phyloP scores from a whole-genome alignment of 2,329 filamentous ascomycete species.

The Polychaeton citri region DNA sequence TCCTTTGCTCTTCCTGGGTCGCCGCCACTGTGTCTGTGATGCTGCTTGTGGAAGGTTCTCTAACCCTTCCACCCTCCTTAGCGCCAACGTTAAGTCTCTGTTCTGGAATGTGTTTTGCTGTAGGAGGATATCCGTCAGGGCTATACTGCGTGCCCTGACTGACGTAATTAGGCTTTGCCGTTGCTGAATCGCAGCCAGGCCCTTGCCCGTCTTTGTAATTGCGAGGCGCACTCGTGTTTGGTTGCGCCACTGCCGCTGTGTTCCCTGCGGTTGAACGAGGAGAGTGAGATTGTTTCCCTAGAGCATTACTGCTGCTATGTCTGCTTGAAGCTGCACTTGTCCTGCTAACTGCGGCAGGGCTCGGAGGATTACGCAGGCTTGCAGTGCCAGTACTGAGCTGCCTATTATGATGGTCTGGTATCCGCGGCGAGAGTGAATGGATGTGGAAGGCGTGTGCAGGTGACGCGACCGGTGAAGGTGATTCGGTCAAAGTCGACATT shows the following conservation, averaged over 20 bases:
- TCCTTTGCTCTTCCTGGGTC: conserved; percentile 1
- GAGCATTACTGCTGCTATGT: background rate
- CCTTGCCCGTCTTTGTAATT: background rate
- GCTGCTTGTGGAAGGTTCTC: background rate
- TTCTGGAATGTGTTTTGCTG: conserved; percentile 12
- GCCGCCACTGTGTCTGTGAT: conserved; percentile 8
- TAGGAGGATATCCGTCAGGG: conserved; percentile 33
- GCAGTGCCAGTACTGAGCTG: conserved; percentile 2
- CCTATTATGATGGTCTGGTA: background rate
- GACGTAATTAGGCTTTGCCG: conserved; percentile 15
- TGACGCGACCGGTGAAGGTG: conserved; percentile 18
- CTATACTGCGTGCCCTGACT: conserved; percentile 44
- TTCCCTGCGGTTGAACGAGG: conserved; percentile 2
- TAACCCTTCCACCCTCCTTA: conserved; percentile 1
- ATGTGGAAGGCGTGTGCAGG: conserved; percentile 13
- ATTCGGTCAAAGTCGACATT: conserved; percentile 19
- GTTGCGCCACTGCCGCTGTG: conserved; percentile 4
- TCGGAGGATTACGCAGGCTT: background rate
- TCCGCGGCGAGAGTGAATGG: conserved; percentile 3
- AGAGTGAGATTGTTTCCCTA: conserved; percentile 1
- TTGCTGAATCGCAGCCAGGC: conserved; percentile 3
- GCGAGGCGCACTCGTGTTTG: background rate
- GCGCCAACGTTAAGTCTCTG: conserved; percentile 1
- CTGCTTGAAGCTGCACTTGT: conserved; percentile 5
- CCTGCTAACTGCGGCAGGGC: conserved; percentile 1